Conservation (phyloP, 164 flowering plant genomes). For the Umbilicus rupestris region DNA sequence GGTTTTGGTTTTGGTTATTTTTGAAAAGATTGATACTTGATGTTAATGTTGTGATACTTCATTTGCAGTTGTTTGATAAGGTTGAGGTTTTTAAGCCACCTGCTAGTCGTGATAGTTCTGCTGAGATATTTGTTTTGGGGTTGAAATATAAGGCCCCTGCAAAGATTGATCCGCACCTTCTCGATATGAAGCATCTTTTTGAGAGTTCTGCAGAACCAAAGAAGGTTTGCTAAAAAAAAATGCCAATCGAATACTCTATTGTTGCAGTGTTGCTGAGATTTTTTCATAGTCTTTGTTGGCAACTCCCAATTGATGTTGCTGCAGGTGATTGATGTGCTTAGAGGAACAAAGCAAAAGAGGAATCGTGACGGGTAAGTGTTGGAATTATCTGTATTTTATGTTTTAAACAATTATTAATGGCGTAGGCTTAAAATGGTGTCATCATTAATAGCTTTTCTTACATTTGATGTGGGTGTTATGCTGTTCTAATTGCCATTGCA, state of each 20-base stretch:
- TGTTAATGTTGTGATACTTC: constrained; percentile 2
- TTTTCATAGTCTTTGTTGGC: not conserved
- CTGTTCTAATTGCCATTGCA: not conserved
- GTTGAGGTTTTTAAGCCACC: constrained; percentile 84
- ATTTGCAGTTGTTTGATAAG: constrained; percentile 79
- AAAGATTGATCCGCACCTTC: constrained; percentile 94
- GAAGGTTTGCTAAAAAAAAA: constrained; percentile 37
- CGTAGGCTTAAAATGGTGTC: too few relatives aligned
- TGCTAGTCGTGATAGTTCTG: constrained; percentile 87
- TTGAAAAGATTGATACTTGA: too few relatives aligned
- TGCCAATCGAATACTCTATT: not conserved
- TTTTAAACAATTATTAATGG: too few relatives aligned
- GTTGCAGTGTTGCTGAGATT: not conserved
- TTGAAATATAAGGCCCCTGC: constrained; percentile 85
- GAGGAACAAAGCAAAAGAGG: constrained; percentile 71
- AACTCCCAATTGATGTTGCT: constrained; percentile 1
- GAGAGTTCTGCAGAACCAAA: constrained; percentile 50
- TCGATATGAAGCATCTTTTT: constrained; percentile 76
- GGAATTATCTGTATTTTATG: not conserved
- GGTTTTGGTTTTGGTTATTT: not conserved
- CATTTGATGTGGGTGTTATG: not conserved
- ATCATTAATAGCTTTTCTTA: not conserved
- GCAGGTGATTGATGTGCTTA: constrained; percentile 74
- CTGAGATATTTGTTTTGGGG: constrained; percentile 74
- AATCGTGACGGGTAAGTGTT: constrained; percentile 75